Conservation (phyloP, 352 stramenopile species). For the Phytopythium oedochilum region DNA sequence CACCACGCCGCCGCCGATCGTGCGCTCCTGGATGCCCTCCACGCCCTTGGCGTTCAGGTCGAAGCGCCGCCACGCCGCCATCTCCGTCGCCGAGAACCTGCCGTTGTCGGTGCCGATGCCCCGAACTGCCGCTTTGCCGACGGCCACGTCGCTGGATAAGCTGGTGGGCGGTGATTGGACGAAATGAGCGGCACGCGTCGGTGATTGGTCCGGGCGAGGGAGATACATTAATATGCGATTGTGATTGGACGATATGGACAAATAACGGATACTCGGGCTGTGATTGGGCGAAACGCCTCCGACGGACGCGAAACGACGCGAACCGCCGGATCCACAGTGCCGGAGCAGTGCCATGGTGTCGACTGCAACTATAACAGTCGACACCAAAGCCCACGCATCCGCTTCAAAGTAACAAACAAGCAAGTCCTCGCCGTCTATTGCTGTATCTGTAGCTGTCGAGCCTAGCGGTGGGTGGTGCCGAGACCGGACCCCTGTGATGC, state of each 20-base stretch:
- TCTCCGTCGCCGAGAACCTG: constrained; percentile 4
- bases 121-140: neutral
- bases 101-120: no score
- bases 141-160: neutral
- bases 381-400: no score
- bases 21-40: constrained; percentile 87
- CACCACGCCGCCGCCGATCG: constrained; percentile 74
- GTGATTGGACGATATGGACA: neutral
- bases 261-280: neutral
- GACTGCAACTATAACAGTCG: no score
- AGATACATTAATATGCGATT: no score
- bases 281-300: constrained; percentile 1
- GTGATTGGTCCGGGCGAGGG: no score
- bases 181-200: neutral
- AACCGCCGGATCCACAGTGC: no score
- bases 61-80: constrained; percentile 75
- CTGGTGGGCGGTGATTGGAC: neutral
- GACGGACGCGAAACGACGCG: neutral
- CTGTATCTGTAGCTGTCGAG: no score
- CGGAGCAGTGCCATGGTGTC: no score
- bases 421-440: no score
- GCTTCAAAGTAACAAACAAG: no score
- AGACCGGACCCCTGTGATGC: no score
- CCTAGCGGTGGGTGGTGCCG: neutral
- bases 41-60: constrained; percentile 88